Percentiles rank a stretch among this genome's conserved stretches.
Conservation (phyloP, 208 protist species). For the Crithidia brevicula region DNA sequence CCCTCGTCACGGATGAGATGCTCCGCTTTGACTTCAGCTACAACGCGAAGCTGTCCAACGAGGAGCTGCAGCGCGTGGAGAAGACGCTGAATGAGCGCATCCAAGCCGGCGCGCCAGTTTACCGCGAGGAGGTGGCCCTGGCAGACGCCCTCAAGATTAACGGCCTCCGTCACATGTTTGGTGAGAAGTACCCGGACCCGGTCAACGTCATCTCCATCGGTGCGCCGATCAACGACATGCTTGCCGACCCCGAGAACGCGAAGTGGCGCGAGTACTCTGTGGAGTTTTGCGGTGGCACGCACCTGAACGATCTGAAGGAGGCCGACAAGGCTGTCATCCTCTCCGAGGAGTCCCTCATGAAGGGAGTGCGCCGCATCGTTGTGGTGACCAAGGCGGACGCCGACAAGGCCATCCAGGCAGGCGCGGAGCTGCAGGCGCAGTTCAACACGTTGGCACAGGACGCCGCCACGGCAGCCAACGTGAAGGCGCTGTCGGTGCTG, state of each 20-base stretch:
- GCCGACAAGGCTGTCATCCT: conserved; percentile 93
- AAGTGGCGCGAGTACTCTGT: conserved; percentile 92
- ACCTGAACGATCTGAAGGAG: conserved; percentile 89
- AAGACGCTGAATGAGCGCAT: conserved; percentile 90
- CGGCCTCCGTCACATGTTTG: conserved; percentile 95
- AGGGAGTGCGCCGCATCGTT: conserved; percentile 90
- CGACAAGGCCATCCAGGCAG: conserved; percentile 50
- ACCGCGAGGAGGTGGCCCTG: conserved; percentile 90
- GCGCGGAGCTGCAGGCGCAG: conserved; percentile 58
- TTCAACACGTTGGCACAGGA: conserved; percentile 44
- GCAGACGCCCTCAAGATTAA: conserved; percentile 73
- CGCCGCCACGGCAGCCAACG: conserved; percentile 51
- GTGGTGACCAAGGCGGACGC: conserved; percentile 78
- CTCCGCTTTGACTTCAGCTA: conserved; percentile 98
- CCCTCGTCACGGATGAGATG: conserved; percentile 90
- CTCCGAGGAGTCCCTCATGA: conserved; percentile 94
- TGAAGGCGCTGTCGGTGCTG: conserved; percentile 90
- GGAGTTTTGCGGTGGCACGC: conserved; percentile 98
- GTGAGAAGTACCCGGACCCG: conserved; percentile 98
- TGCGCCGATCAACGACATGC: conserved; percentile 84
- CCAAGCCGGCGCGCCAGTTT: conserved; percentile 72
- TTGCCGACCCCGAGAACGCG: conserved; percentile 88
- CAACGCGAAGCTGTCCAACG: conserved; percentile 72
- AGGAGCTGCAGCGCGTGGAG: conserved; percentile 92
- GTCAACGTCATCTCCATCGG: conserved; percentile 98